These are phyloP conservation scores for Boletus rufocinnamomeus DNA, from an alignment of 768 basidiomycete species.

Conservation along the genomic window DNA sequence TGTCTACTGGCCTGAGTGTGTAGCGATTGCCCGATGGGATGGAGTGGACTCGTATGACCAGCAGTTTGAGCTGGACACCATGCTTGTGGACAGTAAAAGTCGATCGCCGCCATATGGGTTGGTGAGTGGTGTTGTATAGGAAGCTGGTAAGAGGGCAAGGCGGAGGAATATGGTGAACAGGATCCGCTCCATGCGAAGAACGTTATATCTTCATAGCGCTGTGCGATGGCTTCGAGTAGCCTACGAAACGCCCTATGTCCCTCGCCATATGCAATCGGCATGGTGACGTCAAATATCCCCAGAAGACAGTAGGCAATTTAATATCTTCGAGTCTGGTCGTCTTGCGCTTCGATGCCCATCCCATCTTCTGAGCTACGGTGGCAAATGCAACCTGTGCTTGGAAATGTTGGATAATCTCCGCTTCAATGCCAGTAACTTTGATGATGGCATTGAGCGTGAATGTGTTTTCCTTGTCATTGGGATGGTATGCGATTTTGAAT, in stretches of 20 bases:
- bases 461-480: no score
- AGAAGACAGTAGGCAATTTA: neutral
- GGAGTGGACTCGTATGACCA: neutral
- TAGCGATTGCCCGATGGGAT: neutral
- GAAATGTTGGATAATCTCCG: no score
- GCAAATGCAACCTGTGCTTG: no score
- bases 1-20: neutral
- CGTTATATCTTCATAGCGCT: neutral
- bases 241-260: neutral
- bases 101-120: neutral
- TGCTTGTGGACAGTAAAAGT: neutral
- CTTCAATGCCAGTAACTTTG: no score
- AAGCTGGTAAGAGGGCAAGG: neutral
- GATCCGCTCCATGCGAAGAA: neutral
- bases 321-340: neutral
- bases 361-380: no score
- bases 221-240: neutral
- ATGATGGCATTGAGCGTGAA: no score
- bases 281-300: neutral
- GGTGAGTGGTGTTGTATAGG: neutral
- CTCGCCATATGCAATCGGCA: neutral
- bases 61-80: neutral
- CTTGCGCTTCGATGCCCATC: neutral
- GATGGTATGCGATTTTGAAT: no score
- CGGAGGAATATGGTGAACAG: neutral